A percentile compares a stretch with the other conserved stretches of the same genome.
These are phyloP conservation scores for Neophaeococcomyces aloes DNA, from an alignment of 2,329 filamentous ascomycete species.

Conservation along the genomic window DNA sequence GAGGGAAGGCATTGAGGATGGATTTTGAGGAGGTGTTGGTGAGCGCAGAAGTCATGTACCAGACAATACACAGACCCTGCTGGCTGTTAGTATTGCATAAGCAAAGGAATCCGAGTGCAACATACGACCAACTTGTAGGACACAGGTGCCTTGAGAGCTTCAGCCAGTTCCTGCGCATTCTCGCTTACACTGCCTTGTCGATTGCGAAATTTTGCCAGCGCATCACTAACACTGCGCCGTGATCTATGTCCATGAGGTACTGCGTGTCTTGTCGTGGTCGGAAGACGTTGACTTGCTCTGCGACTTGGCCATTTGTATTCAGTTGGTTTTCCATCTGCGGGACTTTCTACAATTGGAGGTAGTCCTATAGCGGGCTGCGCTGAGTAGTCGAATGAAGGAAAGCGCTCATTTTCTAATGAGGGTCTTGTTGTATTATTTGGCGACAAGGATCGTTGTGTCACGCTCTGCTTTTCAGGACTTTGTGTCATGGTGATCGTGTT, in stretches of 20 bases:
- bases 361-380: slow-evolving; percentile 13
- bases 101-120: not conserved
- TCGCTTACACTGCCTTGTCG: slow-evolving; percentile 78
- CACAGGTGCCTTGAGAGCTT: slow-evolving; percentile 79
- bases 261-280: slow-evolving; percentile 1
- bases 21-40: slow-evolving; percentile 98
- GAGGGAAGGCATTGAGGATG: slow-evolving; percentile 82
- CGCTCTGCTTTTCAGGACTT: slow-evolving; percentile 16
- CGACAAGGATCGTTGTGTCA: slow-evolving; percentile 18
- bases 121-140: slow-evolving; percentile 73
- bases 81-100: slow-evolving; percentile 18
- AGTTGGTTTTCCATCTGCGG: slow-evolving; percentile 24
- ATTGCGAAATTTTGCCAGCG: slow-evolving; percentile 70
- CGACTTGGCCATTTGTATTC: slow-evolving; percentile 53
- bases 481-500: slow-evolving; percentile 20
- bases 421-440: slow-evolving; percentile 18
- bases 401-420: slow-evolving; percentile 31
- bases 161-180: slow-evolving; percentile 86
- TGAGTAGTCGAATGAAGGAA: slow-evolving; percentile 32
- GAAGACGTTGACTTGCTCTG: slow-evolving; percentile 37
- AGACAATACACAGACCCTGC: slow-evolving; percentile 73
- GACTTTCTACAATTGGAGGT: slow-evolving; percentile 17
- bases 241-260: slow-evolving; percentile 44
- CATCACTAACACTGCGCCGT: slow-evolving; percentile 82
- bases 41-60: slow-evolving; percentile 91